phyloP scores from a whole-genome alignment of 768 basidiomycete species.

The Boletus huronensis region DNA sequence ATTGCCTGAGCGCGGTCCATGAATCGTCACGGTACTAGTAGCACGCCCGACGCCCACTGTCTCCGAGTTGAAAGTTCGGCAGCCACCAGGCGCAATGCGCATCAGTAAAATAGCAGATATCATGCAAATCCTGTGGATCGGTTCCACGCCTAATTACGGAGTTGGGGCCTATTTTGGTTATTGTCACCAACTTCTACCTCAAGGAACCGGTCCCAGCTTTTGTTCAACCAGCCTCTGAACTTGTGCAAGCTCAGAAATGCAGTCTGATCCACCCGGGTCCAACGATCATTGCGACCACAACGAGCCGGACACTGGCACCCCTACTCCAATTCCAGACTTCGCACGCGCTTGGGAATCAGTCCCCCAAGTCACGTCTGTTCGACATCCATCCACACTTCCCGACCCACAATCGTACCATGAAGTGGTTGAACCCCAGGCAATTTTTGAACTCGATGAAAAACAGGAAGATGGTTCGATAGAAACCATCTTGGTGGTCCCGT shows the following conservation, averaged over 20 bases:
- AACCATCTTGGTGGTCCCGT: constrained; percentile 23
- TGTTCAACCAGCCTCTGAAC: not conserved
- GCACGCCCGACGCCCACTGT: not conserved
- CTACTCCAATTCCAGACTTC: constrained; percentile 10
- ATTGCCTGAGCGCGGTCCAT: constrained; percentile 9
- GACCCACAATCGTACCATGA: constrained; percentile 18
- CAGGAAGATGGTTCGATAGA: constrained; percentile 4
- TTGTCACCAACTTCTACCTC: not conserved
- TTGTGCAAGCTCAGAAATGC: constrained; percentile 7
- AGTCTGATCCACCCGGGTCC: not conserved
- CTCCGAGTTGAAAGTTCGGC: no score
- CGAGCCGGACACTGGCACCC: not conserved
- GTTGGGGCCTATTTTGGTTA: not conserved
- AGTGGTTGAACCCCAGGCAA: constrained; percentile 17
- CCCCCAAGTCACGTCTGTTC: constrained; percentile 17
- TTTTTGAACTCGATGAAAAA: constrained; percentile 27
- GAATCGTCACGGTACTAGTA: no score
- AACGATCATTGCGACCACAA: not conserved
- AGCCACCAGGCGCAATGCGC: no score
- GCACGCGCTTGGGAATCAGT: constrained; percentile 20
- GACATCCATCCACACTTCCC: constrained; percentile 23
- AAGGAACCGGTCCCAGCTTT: not conserved
- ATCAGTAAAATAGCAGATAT: no score
- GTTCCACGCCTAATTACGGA: not conserved
- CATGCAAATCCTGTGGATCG: no score